These are phyloP conservation scores for Suhomyces anneliseae DNA, from an alignment of 1,139 yeast genomes.

Conservation along the genomic window DNA sequence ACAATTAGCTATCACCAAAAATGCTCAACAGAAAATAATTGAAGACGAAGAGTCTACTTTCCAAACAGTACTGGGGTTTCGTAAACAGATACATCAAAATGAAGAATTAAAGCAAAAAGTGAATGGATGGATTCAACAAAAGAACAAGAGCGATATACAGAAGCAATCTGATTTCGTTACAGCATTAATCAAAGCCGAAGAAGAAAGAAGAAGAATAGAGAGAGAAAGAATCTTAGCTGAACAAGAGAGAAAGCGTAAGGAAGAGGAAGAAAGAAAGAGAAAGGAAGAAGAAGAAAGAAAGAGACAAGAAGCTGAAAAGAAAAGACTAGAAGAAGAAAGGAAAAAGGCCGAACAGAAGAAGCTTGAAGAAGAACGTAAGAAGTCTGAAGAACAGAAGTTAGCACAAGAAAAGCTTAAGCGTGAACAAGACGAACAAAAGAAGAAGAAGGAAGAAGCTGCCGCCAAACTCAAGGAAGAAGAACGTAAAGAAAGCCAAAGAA, in stretches of 20 bases:
- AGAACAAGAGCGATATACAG: not conserved
- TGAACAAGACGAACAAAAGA: constrained; percentile 11
- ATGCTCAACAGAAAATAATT: not conserved
- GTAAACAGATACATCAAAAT: not conserved
- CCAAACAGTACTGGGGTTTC: not conserved
- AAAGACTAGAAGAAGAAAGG: constrained; percentile 9
- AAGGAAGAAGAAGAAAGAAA: constrained; percentile 6
- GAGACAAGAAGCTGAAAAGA: constrained; percentile 9
- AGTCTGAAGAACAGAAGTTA: constrained; percentile 13
- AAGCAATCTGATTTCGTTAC: constrained; percentile 9
- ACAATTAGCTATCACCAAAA: constrained; percentile 1
- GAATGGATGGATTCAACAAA: not conserved
- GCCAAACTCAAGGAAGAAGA: constrained; percentile 19
- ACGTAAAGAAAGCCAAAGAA: constrained; percentile 12
- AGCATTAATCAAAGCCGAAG: constrained; percentile 8
- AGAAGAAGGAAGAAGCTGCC: constrained; percentile 10
- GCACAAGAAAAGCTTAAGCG: constrained; percentile 12
- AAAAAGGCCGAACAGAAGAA: constrained; percentile 11
- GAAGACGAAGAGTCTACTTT: not conserved
- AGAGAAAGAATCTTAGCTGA: constrained; percentile 2
- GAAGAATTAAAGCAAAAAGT: not conserved
- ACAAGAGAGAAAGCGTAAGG: constrained; percentile 5
- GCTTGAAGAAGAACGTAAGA: constrained; percentile 13
- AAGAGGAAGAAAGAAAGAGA: constrained; percentile 10
- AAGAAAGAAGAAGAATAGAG: constrained; percentile 4